These are phyloP conservation scores for Seiridium cupressi DNA, from an alignment of 2,329 filamentous ascomycete species.

Conservation along the genomic window DNA sequence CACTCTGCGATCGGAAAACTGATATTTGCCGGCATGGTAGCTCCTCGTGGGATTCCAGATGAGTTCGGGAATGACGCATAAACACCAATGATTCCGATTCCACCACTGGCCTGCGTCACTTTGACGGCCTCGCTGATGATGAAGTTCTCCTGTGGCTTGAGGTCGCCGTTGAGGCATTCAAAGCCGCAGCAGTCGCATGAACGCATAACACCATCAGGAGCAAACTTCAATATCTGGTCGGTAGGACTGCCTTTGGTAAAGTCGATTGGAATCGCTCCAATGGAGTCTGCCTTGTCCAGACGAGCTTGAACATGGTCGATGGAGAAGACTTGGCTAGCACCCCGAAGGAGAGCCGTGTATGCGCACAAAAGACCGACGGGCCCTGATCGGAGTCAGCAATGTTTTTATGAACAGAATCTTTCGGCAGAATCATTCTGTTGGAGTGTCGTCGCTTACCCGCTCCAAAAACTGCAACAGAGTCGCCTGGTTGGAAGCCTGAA, in stretches of 20 bases:
- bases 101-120: not conserved
- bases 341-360: conserved; percentile 48
- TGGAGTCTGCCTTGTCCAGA: conserved; percentile 57
- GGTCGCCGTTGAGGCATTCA: conserved; percentile 7
- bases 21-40: conserved; percentile 8
- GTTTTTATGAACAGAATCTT: not conserved
- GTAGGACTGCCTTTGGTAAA: conserved; percentile 59
- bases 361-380: conserved; percentile 36
- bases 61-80: conserved; percentile 12
- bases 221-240: conserved; percentile 57
- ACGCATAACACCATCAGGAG: conserved; percentile 24
- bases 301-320: conserved; percentile 63
- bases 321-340: conserved; percentile 59
- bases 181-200: conserved; percentile 9
- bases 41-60: conserved; percentile 14
- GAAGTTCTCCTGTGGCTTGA: conserved; percentile 3
- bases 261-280: conserved; percentile 60
- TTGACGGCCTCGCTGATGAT: not conserved
- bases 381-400: not conserved
- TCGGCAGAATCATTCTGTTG: not conserved
- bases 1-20: conserved; percentile 17
- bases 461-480: conserved; percentile 23
- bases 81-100: conserved; percentile 20
- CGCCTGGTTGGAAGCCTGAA: conserved; percentile 35
- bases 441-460: conserved; percentile 7